Evolutionary conservation across 75 land plant genomes (phyloP).

Genomic region (Azolla pinnata): DNA sequence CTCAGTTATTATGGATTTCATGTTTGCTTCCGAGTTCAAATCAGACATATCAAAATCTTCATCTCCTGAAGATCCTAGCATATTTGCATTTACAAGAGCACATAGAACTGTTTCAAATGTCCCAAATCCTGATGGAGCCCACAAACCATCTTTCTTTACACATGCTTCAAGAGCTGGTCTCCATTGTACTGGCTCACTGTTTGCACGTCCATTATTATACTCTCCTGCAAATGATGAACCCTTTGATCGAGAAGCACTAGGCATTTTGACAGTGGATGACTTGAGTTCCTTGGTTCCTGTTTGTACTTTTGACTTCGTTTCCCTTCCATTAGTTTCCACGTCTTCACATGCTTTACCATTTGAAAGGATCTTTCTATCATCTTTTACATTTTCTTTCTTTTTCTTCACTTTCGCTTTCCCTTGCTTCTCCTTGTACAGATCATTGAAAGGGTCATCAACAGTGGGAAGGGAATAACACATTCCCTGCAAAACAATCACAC

Average conservation of each 20-base stretch:
- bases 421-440: conserved; percentile 17
- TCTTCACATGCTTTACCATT: background rate
- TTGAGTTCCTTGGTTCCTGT: background rate
- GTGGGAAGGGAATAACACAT: conserved; percentile 95
- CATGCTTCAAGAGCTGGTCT: background rate
- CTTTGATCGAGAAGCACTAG: background rate
- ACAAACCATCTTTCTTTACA: background rate
- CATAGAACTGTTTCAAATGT: background rate
- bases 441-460: conserved; percentile 85
- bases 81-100: background rate
- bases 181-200: background rate
- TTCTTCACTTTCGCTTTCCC: conserved; percentile 11
- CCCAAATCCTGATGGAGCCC: background rate
- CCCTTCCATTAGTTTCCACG: background rate
- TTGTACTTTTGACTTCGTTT: background rate
- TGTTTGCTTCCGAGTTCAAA: background rate
- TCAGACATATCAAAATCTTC: background rate
- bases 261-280: background rate
- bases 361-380: background rate
- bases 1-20: conserved; percentile 7
- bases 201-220: background rate
- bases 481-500: conserved; percentile 74
- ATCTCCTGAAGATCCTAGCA: background rate
- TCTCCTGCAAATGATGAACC: too few species aligned
- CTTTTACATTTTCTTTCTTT: background rate